Base-by-base conservation (phyloP, 495 filamentous ascomycete species). In the Penicillium longicatenatum region DNA sequence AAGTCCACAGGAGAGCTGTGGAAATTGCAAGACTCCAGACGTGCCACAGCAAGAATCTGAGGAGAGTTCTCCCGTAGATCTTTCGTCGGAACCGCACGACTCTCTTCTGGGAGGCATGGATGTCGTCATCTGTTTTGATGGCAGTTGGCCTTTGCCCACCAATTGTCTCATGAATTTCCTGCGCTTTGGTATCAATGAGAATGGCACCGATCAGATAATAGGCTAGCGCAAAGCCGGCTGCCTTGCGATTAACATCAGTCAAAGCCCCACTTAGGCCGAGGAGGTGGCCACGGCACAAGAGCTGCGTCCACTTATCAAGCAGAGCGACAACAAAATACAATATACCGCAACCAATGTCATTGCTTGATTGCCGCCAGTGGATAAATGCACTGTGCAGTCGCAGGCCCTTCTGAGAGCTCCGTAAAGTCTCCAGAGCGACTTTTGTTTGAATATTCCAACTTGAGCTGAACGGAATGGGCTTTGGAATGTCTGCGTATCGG, bases 181-280 rank as follows among this genome's bases (percentile, higher is more conserved):
- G 74, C 24, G 83, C 81, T 43, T 84, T 83, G 60, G 77, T 78
- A 59, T 86, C 83, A 20, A 86, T 81, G 20, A 81, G 70, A 7
- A 86, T 79, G 9, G 83, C 83, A 22, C 82, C 82, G 21, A 85
- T 76, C 22, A 86, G 69, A 55, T 86, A 86, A 60, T 85, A 86
- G 1, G 76, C 79, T 21, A 86, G 67, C 20, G 80, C 81, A 63
- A 84, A 84, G 4, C 83, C 83, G 19, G 81, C 77, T 26, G 82
- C 72, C 59, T 84, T 72, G 9, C 83, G 77, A 51, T 75, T 78
- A 1, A 70, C 62, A 29, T 76, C 69, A 46, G 65, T 77, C 51
- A 67, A 50, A 8, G 69, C 64, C 11, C 69, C 65, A 0, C 74
- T 73, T 12, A 84, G 67, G 59, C 77, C 79, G 20, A 82, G 59